Conservation (phyloP, 1,139 yeast genomes). For the Yamadazyma atlantica region DNA sequence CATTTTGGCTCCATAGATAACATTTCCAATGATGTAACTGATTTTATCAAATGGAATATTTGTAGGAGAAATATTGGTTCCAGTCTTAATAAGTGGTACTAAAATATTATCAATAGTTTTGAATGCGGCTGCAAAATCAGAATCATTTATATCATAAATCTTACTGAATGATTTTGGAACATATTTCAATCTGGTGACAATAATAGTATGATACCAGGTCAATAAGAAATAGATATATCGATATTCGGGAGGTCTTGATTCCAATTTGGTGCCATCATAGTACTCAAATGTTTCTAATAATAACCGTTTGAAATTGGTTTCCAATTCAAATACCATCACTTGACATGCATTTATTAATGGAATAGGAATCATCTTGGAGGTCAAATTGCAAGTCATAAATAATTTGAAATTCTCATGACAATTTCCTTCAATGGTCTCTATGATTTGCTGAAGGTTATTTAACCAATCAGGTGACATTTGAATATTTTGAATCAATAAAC, state of each 20-base stretch:
- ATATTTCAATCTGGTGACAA: conserved; percentile 59
- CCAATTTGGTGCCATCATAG: conserved; percentile 19
- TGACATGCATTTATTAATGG: conserved; percentile 50
- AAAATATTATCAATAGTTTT: conserved; percentile 45
- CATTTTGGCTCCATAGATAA: conserved; percentile 76
- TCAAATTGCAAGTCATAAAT: conserved; percentile 59
- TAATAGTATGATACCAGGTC: conserved; percentile 68
- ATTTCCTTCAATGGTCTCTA: conserved; percentile 25
- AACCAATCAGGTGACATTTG: conserved; percentile 73
- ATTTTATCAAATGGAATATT: conserved; percentile 60
- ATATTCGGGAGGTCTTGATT: conserved; percentile 41
- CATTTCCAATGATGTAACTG: conserved; percentile 47
- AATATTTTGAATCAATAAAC: conserved; percentile 78
- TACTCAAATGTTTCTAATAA: conserved; percentile 43
- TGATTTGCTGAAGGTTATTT: conserved; percentile 46
- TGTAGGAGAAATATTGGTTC: conserved; percentile 44
- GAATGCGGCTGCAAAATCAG: conserved; percentile 63
- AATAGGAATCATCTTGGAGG: conserved; percentile 49
- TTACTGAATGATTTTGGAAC: conserved; percentile 64
- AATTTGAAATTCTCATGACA: conserved; percentile 39
- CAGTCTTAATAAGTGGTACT: conserved; percentile 19
- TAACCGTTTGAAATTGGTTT: conserved; percentile 57
- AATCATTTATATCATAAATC: conserved; percentile 67
- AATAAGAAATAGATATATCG: conserved; percentile 53
- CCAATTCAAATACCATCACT: conserved; percentile 58